Base-by-base conservation (phyloP, 495 filamentous ascomycete genomes). In the Penicillium fimorum region DNA sequence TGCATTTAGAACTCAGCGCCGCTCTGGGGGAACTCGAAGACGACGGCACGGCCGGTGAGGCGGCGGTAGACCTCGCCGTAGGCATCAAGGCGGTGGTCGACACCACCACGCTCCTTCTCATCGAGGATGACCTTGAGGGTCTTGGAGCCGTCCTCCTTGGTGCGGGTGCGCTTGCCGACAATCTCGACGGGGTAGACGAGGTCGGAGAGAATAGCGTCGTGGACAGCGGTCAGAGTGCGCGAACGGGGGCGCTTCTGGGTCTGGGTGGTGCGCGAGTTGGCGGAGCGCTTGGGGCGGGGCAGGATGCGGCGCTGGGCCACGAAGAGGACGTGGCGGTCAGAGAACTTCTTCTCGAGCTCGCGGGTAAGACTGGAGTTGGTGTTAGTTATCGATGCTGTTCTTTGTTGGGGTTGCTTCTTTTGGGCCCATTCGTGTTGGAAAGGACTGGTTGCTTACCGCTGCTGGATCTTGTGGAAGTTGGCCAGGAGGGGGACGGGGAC, bases 341-440 rank as follows among this genome's bases (percentile, higher is more conserved):
- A 96, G 90, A 98, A 98, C 84, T 97, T 98, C 91, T 98, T 97
- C 85, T 98, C 94, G 70, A 98, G 92, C 85, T 98, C 94, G 78
- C 94, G 94, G 79, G 94, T 97, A 66, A 98, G 87, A 72, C 94
- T 97, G 69, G 12, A 41, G 20, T 51, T 47, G 30, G 30, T 45
- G 40, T 54, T 47, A 54, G 43, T 58, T 52, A 3, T 41, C 7
- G 18, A 22, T 9, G 27, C 33, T 52, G n/a, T 42, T 44, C 17
- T 49, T 35, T 35, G 17, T 33, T 38, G 41, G 44, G 30, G 18
- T 18, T 11, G 32, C 37, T 41, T 50, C 20, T 25, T 45, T 13
- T 22, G 18, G 35, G 35, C 7, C 35, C 35, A 9, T 17, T 38
- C 5, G 35, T n/a, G 13, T 38, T 38, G 42, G 42, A 27, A 46